Conservation (phyloP, 768 basidiomycete species). For the Cyathus striatus region DNA sequence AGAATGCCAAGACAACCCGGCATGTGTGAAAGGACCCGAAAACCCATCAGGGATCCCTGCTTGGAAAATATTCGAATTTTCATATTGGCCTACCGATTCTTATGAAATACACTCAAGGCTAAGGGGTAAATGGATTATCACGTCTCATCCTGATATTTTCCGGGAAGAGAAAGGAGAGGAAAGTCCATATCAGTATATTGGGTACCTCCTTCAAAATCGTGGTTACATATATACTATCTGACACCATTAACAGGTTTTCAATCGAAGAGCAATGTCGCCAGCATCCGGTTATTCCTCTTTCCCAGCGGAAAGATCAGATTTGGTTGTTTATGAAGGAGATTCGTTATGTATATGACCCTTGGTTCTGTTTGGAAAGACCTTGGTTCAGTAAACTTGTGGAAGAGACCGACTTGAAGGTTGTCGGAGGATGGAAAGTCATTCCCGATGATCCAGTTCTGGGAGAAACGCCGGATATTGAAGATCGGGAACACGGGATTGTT, state of each 20-base stretch:
- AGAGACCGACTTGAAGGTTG: constrained; percentile 13
- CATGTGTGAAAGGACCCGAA: constrained; percentile 18
- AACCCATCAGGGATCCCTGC: constrained; percentile 28
- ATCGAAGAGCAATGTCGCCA: constrained; percentile 21
- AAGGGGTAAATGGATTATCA: constrained; percentile 25
- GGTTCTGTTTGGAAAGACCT: constrained; percentile 19
- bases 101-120: constrained; percentile 10
- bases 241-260: constrained; percentile 17
- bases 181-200: constrained; percentile 18
- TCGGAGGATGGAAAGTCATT: constrained; percentile 17
- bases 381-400: constrained; percentile 14
- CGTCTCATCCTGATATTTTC: constrained; percentile 22
- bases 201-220: no score
- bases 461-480: constrained; percentile 14
- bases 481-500: constrained; percentile 12
- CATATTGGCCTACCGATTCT: constrained; percentile 21
- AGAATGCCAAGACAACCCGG: constrained; percentile 16
- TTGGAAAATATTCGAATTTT: constrained; percentile 30
- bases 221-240: no score
- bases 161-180: constrained; percentile 6
- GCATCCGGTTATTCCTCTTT: constrained; percentile 16
- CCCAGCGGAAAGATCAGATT: constrained; percentile 17
- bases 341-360: constrained; percentile 17
- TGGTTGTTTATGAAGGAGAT: constrained; percentile 25
- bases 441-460: constrained; percentile 13